Base-by-base conservation (phyloP, 2,329 filamentous ascomycete genomes). In the Clonostachys sp. region DNA sequence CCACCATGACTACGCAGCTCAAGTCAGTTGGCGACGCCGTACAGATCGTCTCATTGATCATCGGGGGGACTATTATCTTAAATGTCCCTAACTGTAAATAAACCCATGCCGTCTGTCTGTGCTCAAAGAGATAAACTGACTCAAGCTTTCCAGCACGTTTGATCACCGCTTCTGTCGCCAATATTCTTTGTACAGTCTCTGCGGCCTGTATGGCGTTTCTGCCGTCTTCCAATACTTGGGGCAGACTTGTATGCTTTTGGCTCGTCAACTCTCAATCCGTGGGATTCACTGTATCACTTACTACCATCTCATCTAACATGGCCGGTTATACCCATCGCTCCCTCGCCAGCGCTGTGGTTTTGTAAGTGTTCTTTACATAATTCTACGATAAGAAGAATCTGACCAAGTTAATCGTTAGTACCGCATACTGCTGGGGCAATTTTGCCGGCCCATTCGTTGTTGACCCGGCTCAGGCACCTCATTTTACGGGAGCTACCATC, bases 11-110 rank as follows among this genome's bases (percentile, higher is more conserved):
- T 5, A 50, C 48, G n/a, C 41, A 50, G 42, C 45, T 50, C 30
- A 50, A 50, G 16, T 50, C 48, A 9, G 48, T 48, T 10, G 48
- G 48, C 4, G 48, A 50, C 16, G 48, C 48, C 18, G 46, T 50
- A 16, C 48, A 48, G 14, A 47, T 50, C n/a, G 24, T 50, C 42
- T 20, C 41, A 13, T 18, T 50, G n/a, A 34, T 50, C 18, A 46
- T 50, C 18, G 48, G 48, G 8, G 48, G 48, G 6, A 48, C 35
- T 9, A 44, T 50, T 13, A 50, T 48, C 13, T 41, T 50, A 5
- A 48, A 48, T 14, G 42, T 50, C 4, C 48, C 42, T 5, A 50
- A 50, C 24, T 50, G 24, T 40, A 7, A 24, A 20, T 42, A 8
- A 7, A 14, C n/a, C 41, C n/a, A 8, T 42, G n/a, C 13, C n/a